Evolutionary conservation across 2,329 filamentous ascomycete species (phyloP), one percentile per base, ranked within the genome.

Genomic region (Ceratocystis destructans): DNA sequence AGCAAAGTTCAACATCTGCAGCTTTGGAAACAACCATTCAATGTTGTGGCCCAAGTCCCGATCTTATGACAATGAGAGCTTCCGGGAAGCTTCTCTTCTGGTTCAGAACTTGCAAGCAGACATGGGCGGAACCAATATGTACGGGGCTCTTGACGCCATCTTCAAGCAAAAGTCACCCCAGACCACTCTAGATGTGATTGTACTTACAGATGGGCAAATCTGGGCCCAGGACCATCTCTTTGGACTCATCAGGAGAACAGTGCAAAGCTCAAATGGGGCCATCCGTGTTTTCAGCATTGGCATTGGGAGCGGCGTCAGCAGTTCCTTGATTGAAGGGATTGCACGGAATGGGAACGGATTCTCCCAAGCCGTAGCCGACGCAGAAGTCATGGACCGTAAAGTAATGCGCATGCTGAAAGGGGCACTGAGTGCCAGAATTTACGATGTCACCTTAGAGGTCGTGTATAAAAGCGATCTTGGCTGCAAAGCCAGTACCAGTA

Each of bases 401-500:
- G 80, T 90, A 0, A 79, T 90, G 1, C 81, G 87, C 1, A 90
- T 91, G 87, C 77, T 91, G 66, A 89, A 88, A 71, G 87, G 82
- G 0, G 83, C 86, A 0, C 74, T 90, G 22, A 83, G 82, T 1
- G 85, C 86, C 0, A 86, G 89, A 69, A 77, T 88, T 57, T 79
- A 75, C 17, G 81, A 89, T 71, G 88, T 86, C 71, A 79, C 77
- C 0, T 75, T 90, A 1, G 83, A 87, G 70, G 75, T 89, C 68
- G 81, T 83, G 65, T 89, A 87, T 70, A 73, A 71, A 6, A 72
- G 69, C 5, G 66, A 64, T 4, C 10, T 15, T 25, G 61, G 37
- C 12, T 8, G 8, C 8, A 25, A 22, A 28, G 22, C 10, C 48
- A 15, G 25, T 25, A 59, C 17, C 1, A 2, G 28, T 17, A 4